These are phyloP conservation scores for Cerioporus squamosus DNA, from an alignment of 1,284 basidiomycete species.

Conservation along the genomic window DNA sequence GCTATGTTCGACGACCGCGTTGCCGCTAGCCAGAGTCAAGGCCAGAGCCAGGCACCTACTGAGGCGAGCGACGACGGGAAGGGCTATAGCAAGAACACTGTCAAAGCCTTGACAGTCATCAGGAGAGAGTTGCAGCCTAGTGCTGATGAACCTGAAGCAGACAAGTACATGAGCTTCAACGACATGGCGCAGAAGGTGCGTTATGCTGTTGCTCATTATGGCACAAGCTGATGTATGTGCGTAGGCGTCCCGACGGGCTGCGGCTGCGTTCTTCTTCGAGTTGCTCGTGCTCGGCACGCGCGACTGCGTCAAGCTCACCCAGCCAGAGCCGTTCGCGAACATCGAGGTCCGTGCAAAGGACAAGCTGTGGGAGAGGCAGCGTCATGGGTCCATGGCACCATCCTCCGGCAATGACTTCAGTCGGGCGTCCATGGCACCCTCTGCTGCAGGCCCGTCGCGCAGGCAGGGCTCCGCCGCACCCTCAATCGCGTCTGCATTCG, in stretches of 20 bases:
- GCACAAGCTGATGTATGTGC: constrained; percentile 6
- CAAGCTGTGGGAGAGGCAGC: constrained; percentile 80
- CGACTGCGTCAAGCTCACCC: constrained; percentile 85
- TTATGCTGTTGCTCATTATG: background rate
- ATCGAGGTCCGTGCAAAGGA: constrained; percentile 86
- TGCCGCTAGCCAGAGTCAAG: constrained; percentile 50
- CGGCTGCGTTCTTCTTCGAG: constrained; percentile 97
- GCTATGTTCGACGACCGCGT: constrained; percentile 79
- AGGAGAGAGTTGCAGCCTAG: constrained; percentile 73
- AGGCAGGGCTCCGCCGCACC: constrained; percentile 32
- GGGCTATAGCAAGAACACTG: constrained; percentile 88
- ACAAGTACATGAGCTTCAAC: constrained; percentile 74
- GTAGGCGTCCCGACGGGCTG: constrained; percentile 88
- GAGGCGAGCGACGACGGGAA: constrained; percentile 58
- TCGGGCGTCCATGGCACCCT: constrained; percentile 18
- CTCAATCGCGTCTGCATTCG: constrained; percentile 41
- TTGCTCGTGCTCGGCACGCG: constrained; percentile 92
- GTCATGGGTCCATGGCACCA: constrained; percentile 52
- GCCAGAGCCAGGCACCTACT: constrained; percentile 31
- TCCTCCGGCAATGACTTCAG: constrained; percentile 29
- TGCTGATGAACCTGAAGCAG: constrained; percentile 49
- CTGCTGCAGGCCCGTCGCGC: constrained; percentile 20
- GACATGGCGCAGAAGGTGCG: constrained; percentile 75
- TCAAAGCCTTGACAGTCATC: constrained; percentile 87
- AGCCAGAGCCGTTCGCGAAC: constrained; percentile 80